Percentiles rank a stretch among this genome's conserved stretches.
phyloP scores from a whole-genome alignment of 2,329 filamentous ascomycete genomes.

The Xenoacremonium recifei region DNA sequence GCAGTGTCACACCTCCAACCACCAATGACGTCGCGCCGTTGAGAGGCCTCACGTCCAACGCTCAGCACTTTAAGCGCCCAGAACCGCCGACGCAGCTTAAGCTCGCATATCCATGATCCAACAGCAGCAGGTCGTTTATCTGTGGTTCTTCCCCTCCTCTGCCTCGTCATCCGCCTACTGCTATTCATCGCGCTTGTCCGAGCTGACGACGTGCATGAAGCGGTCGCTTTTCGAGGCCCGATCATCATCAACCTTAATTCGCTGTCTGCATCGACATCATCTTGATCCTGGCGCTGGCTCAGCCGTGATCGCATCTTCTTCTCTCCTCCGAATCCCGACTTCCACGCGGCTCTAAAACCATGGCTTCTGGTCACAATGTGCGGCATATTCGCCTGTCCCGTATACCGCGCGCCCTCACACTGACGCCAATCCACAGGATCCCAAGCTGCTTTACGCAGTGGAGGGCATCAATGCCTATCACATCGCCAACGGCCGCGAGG shows the following conservation, averaged over 20 bases:
- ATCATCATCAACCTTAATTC: background rate
- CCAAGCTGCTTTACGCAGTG: slow-evolving; percentile 68
- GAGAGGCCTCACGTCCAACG: slow-evolving; percentile 22
- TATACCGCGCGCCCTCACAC: slow-evolving; percentile 4
- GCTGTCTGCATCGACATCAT: too few relatives aligned
- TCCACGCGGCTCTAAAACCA: slow-evolving; percentile 8
- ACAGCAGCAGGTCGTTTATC: too few relatives aligned
- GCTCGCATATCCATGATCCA: too few relatives aligned
- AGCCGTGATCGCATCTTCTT: background rate
- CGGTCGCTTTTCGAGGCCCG: background rate
- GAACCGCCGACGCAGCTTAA: slow-evolving; percentile 29
- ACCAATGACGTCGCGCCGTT: slow-evolving; percentile 23
- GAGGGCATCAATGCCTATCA: slow-evolving; percentile 89
- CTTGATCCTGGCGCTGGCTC: background rate
- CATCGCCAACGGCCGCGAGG: slow-evolving; percentile 82
- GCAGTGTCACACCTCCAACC: background rate
- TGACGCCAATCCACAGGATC: slow-evolving; percentile 41
- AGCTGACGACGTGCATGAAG: background rate
- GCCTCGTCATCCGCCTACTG: slow-evolving; percentile 3
- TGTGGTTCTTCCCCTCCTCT: slow-evolving; percentile 8
- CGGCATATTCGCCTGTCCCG: slow-evolving; percentile 12
- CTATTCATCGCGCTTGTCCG: slow-evolving; percentile 2
- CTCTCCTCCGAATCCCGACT: background rate
- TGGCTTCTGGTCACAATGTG: slow-evolving; percentile 34
- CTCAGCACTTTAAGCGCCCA: slow-evolving; percentile 13